A percentile compares a stretch with the other conserved stretches of the same genome.
phyloP scores from a whole-genome alignment of 345 rosid genomes.

The Tarenaya hassleriana region DNA sequence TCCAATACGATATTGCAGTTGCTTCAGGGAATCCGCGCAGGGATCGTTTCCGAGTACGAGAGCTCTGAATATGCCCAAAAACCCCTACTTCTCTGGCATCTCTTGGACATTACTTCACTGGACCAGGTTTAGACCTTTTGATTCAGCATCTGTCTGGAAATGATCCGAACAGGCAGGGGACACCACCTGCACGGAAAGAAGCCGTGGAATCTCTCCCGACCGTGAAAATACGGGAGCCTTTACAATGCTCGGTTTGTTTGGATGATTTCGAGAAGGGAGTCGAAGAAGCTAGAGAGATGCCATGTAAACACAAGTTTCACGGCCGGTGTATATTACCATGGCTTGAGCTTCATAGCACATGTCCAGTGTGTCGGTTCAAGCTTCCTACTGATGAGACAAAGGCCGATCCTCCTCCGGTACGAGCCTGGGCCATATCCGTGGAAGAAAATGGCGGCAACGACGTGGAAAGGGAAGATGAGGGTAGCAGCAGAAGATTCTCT shows the following conservation, averaged over 20 bases:
- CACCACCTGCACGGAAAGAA: constrained; percentile 83
- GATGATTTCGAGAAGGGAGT: constrained; percentile 67
- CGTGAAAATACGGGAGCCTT: constrained; percentile 42
- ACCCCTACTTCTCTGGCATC: constrained; percentile 45
- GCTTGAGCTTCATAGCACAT: constrained; percentile 89
- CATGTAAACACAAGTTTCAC: constrained; percentile 91
- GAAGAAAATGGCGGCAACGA: constrained; percentile 4
- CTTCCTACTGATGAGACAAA: constrained; percentile 70
- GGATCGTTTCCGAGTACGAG: constrained; percentile 60
- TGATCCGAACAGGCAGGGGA: constrained; percentile 75
- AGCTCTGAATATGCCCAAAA: constrained; percentile 36
- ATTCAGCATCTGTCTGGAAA: constrained; percentile 89
- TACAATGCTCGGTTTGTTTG: constrained; percentile 80
- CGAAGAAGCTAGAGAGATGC: constrained; percentile 80
- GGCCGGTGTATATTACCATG: constrained; percentile 65
- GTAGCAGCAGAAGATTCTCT: constrained; percentile 58
- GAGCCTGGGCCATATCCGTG: constrained; percentile 8
- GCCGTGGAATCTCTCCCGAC: constrained; percentile 66
- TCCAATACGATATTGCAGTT: constrained; percentile 62
- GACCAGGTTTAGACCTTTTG: constrained; percentile 78
- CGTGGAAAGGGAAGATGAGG: constrained; percentile 46
- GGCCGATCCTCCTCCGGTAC: constrained; percentile 24
- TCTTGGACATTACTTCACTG: constrained; percentile 70
- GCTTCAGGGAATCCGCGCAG: constrained; percentile 75
- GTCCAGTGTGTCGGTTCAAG: constrained; percentile 82